These are phyloP conservation scores for Apiotrichum gamsii DNA, from an alignment of 1,284 basidiomycete species.

Conservation along the genomic window DNA sequence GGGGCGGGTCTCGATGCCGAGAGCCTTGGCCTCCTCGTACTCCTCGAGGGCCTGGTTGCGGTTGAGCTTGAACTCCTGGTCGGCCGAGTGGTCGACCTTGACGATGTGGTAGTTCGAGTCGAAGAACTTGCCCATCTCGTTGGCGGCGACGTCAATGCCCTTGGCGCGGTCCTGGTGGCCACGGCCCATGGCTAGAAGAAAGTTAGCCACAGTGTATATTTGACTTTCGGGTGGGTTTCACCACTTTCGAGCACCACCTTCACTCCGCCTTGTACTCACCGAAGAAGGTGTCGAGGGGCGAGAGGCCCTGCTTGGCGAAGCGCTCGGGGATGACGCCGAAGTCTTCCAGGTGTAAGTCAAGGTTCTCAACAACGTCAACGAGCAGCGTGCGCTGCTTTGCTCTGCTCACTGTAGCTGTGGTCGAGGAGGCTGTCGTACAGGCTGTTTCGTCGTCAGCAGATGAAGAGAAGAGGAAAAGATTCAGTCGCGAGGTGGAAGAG, in stretches of 20 bases:
- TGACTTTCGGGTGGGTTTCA: too few species aligned
- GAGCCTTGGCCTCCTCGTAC: conserved; percentile 89
- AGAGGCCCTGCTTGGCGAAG: conserved; percentile 81
- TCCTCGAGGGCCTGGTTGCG: conserved; percentile 94
- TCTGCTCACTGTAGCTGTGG: too few species aligned
- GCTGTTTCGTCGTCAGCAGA: conserved; percentile 55
- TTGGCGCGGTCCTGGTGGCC: conserved; percentile 79
- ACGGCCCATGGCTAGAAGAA: conserved; percentile 94
- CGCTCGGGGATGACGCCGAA: conserved; percentile 97
- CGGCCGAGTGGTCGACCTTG: conserved; percentile 91
- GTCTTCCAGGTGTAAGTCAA: conserved; percentile 87
- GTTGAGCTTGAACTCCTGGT: conserved; percentile 89
- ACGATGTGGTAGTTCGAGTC: conserved; percentile 99
- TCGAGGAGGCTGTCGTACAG: conserved; percentile 99
- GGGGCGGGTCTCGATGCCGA: conserved; percentile 86
- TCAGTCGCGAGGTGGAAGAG: not conserved
- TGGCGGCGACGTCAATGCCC: conserved; percentile 93
- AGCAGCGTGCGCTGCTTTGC: too few species aligned
- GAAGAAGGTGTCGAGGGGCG: conserved; percentile 91
- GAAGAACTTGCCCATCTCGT: conserved; percentile 99
- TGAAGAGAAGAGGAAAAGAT: not conserved
- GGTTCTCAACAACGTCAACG: too few species aligned
- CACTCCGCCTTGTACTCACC: too few species aligned
- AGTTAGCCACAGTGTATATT: conserved; percentile 2
- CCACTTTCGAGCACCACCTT: not conserved